A percentile compares a stretch with the other conserved stretches of the same genome.
phyloP scores from a whole-genome alignment of 2,329 filamentous ascomycete genomes.

The Tothia fuscella region DNA sequence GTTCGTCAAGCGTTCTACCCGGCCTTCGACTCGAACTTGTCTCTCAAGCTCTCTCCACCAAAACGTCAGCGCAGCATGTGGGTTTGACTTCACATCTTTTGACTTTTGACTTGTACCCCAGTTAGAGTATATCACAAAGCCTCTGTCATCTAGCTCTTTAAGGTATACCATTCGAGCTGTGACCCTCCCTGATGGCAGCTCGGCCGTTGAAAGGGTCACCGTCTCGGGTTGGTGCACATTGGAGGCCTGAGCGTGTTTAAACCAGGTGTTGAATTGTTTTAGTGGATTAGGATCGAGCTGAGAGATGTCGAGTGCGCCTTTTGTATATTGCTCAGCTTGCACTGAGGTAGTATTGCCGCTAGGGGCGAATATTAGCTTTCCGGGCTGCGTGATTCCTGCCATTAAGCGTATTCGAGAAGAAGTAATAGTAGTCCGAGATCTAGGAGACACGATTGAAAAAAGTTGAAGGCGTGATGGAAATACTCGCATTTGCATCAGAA shows the following conservation, averaged over 20 bases:
- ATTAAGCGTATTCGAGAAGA: background rate
- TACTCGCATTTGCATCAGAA: no score
- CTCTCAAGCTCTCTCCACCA: constrained; percentile 80
- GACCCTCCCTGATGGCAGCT: constrained; percentile 71
- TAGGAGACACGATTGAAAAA: no score
- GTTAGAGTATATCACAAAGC: constrained; percentile 91
- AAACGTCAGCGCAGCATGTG: constrained; percentile 73
- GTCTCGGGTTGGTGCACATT: constrained; percentile 71
- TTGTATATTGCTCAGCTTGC: constrained; percentile 67
- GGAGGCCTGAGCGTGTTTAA: constrained; percentile 53
- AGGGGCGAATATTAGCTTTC: constrained; percentile 47
- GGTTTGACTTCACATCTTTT: constrained; percentile 58
- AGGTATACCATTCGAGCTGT: constrained; percentile 82
- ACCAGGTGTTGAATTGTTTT: constrained; percentile 84
- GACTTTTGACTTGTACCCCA: constrained; percentile 66
- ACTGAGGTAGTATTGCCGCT: constrained; percentile 43
- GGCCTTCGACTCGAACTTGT: constrained; percentile 82
- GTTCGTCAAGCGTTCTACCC: constrained; percentile 49
- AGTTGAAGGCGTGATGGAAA: no score
- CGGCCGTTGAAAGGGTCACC: constrained; percentile 74
- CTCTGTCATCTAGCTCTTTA: constrained; percentile 74
- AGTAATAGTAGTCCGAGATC: no score
- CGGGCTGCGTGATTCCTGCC: background rate
- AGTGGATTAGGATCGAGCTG: constrained; percentile 58
- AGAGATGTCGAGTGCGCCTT: constrained; percentile 46